A percentile compares a stretch with the other conserved stretches of the same genome.
Evolutionary conservation across 306 rosid species (phyloP).

Genomic region (Vigna angularis): DNA sequence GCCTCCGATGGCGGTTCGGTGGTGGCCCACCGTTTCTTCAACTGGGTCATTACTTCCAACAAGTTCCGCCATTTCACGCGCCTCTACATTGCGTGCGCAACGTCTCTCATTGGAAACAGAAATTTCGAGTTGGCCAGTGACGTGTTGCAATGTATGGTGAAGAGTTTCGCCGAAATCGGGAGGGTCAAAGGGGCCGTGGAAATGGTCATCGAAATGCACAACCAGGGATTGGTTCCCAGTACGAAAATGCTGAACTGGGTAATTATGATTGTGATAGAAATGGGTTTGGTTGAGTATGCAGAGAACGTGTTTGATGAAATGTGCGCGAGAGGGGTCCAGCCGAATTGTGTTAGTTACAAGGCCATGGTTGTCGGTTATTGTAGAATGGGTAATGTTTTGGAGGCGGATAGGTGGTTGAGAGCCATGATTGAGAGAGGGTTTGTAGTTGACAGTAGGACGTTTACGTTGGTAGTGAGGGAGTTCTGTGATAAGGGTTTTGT

Average conservation of each 20-base stretch:
- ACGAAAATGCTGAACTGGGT: slow-evolving; percentile 65
- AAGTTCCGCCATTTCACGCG: slow-evolving; percentile 79
- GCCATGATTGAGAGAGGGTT: slow-evolving; percentile 72
- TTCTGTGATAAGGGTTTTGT: slow-evolving; percentile 67
- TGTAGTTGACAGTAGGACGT: slow-evolving; percentile 72
- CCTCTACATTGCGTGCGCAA: slow-evolving; percentile 68
- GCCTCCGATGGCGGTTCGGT: slow-evolving; percentile 76
- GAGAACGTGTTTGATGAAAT: slow-evolving; percentile 83
- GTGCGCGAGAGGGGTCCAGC: slow-evolving; percentile 72
- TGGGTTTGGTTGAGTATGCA: slow-evolving; percentile 71
- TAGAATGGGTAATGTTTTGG: slow-evolving; percentile 59
- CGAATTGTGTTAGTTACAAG: slow-evolving; percentile 72
- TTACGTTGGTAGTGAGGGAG: slow-evolving; percentile 58
- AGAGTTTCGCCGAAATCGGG: slow-evolving; percentile 69
- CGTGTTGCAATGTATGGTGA: slow-evolving; percentile 74
- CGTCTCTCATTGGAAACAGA: slow-evolving; percentile 60
- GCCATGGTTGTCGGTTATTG: slow-evolving; percentile 73
- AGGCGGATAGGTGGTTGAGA: slow-evolving; percentile 83
- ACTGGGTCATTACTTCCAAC: slow-evolving; percentile 66
- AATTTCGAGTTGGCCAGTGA: slow-evolving; percentile 73
- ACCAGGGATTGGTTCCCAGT: slow-evolving; percentile 67
- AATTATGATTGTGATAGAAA: slow-evolving; percentile 45
- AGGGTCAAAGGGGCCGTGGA: slow-evolving; percentile 83
- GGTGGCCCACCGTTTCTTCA: slow-evolving; percentile 77
- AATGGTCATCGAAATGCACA: slow-evolving; percentile 77